Percentiles rank a stretch among this genome's conserved stretches.
These are phyloP conservation scores for Tephrocybe sp. DNA, from an alignment of 768 basidiomycete genomes.

Conservation along the genomic window DNA sequence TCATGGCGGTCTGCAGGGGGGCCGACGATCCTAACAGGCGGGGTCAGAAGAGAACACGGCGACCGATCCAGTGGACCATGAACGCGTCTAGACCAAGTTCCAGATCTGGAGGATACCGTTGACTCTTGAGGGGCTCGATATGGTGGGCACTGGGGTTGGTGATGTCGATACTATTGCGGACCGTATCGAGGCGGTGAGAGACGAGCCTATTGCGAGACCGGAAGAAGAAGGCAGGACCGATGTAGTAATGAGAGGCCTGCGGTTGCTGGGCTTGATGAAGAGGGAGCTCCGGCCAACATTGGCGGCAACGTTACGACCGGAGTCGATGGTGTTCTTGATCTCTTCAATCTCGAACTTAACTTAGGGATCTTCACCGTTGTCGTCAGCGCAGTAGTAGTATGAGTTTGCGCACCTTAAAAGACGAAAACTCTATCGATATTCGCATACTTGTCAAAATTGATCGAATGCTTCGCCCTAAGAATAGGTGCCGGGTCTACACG, in stretches of 20 bases:
- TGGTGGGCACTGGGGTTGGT: conserved; percentile 43
- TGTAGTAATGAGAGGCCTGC: conserved; percentile 49
- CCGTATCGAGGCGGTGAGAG: conserved; percentile 42
- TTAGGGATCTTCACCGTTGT: conserved; percentile 48
- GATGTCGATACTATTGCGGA: conserved; percentile 51
- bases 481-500: no score
- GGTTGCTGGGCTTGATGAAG: conserved; percentile 49
- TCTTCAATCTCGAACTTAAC: conserved; percentile 63
- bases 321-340: conserved; percentile 55
- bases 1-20: conserved; percentile 51
- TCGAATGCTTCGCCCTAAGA: no score
- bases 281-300: conserved; percentile 43
- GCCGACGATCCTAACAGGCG: conserved; percentile 40
- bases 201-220: conserved; percentile 56
- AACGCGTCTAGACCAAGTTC: conserved; percentile 56
- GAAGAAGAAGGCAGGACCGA: conserved; percentile 58
- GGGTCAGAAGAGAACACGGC: not conserved
- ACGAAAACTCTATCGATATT: no score
- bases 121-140: no score
- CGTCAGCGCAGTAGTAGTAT: conserved; percentile 57
- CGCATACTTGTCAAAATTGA: no score
- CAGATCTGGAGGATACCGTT: conserved; percentile 55
- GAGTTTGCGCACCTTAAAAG: no score
- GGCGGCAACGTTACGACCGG: conserved; percentile 37
- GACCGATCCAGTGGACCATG: conserved; percentile 42